Evolutionary conservation across 345 rosid genomes (phyloP).

Genomic region (Theobroma cacao): DNA sequence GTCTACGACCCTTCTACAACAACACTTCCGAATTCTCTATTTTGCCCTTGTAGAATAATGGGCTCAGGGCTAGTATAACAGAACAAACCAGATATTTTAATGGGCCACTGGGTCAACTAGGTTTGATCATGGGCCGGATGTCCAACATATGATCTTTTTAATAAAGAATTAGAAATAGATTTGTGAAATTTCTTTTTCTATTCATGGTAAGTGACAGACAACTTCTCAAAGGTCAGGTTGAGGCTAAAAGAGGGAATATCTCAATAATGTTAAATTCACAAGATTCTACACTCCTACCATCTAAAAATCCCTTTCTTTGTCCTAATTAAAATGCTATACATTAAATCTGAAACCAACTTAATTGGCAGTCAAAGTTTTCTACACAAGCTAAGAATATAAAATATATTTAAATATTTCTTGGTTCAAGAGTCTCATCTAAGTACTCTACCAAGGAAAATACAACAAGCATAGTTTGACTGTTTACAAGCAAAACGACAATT

Average conservation of each 20-base stretch:
- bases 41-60: neutral
- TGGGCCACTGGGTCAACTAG: neutral
- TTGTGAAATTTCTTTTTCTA: neutral
- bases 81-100: neutral
- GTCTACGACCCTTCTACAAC: neutral
- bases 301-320: neutral
- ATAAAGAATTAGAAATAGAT: too few relatives aligned
- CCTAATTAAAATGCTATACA: neutral
- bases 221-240: neutral
- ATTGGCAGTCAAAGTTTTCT: too few relatives aligned
- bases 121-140: neutral
- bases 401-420: too few relatives aligned
- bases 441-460: too few relatives aligned
- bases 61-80: neutral
- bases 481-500: neutral
- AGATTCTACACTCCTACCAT: neutral
- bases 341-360: too few relatives aligned
- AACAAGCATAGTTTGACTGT: neutral
- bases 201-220: neutral
- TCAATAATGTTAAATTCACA: neutral
- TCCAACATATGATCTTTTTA: neutral
- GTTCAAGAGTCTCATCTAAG: neutral
- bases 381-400: too few relatives aligned
- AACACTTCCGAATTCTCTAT: neutral
- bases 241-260: neutral